Percentiles rank a stretch among this genome's conserved stretches.
Conservation (phyloP, 805 yeast genomes). For the Sugiyamaella floridensis region DNA sequence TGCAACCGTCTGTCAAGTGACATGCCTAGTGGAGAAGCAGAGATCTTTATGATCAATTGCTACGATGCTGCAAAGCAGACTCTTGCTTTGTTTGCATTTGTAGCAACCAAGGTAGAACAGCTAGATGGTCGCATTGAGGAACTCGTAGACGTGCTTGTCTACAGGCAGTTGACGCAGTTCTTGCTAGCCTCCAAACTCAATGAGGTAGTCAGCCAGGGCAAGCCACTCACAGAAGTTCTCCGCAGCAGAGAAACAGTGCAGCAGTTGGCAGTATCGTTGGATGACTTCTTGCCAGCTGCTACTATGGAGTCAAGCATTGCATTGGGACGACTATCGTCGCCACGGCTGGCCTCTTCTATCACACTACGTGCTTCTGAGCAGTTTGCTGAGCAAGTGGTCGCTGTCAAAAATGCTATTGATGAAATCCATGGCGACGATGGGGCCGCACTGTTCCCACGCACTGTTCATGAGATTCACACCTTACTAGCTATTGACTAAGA, state of each 20-base stretch:
- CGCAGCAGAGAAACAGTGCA: slow-evolving; percentile 7
- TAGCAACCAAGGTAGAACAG: slow-evolving; percentile 27
- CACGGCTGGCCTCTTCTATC: slow-evolving; percentile 28
- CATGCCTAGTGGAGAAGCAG: slow-evolving; percentile 26
- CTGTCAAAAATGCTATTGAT: slow-evolving; percentile 24
- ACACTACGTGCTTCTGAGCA: slow-evolving; percentile 25
- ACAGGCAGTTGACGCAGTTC: slow-evolving; percentile 22
- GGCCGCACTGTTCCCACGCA: slow-evolving; percentile 23
- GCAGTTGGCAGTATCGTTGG: slow-evolving; percentile 23
- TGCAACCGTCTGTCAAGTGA: slow-evolving; percentile 25
- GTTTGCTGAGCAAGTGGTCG: slow-evolving; percentile 28
- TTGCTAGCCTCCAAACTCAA: slow-evolving; percentile 20
- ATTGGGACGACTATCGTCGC: slow-evolving; percentile 30
- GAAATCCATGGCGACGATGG: slow-evolving; percentile 21
- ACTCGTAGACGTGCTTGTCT: slow-evolving; percentile 23
- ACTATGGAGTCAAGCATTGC: slow-evolving; percentile 25
- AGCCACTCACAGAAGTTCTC: neutral
- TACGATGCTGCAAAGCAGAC: slow-evolving; percentile 29
- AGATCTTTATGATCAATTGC: slow-evolving; percentile 31
- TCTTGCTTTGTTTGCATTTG: slow-evolving; percentile 26
- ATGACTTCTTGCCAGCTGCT: slow-evolving; percentile 32
- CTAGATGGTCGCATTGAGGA: slow-evolving; percentile 24
- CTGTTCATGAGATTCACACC: slow-evolving; percentile 25
- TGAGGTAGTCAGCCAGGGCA: neutral
- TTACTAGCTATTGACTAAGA: slow-evolving; percentile 20